Conservation (phyloP, 208 protist genomes). For the Acanthamoeba healyi region DNA sequence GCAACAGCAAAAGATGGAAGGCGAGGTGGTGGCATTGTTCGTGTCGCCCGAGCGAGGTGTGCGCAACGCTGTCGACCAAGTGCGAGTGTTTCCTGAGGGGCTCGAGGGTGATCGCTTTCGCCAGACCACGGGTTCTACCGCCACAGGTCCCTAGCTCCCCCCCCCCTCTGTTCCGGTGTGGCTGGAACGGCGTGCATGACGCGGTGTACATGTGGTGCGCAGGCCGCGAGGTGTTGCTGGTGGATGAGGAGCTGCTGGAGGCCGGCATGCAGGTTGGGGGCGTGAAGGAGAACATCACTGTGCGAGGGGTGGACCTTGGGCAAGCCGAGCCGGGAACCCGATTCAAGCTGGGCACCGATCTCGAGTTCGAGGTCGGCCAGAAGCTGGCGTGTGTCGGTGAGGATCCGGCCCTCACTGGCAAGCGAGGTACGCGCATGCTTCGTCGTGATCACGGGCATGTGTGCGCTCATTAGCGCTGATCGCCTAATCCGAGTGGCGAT, state of each 20-base stretch:
- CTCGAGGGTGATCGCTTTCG: not conserved
- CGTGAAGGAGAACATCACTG: constrained; percentile 1
- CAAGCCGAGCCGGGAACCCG: not conserved
- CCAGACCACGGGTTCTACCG: no score
- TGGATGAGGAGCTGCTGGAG: not conserved
- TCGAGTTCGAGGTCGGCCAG: not conserved
- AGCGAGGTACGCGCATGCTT: not conserved
- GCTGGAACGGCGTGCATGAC: no score
- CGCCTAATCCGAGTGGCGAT: no score
- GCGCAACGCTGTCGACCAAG: not conserved
- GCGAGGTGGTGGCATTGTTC: not conserved
- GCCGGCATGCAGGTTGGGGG: not conserved
- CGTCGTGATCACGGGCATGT: no score
- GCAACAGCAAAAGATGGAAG: not conserved
- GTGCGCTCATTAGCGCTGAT: no score
- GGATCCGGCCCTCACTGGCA: not conserved
- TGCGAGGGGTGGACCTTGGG: not conserved
- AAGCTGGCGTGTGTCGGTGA: not conserved
- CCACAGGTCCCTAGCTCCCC: not conserved
- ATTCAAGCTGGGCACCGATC: not conserved
- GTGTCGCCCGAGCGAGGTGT: not conserved
- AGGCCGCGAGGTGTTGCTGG: not conserved
- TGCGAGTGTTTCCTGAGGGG: not conserved
- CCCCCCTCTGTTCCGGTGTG: not conserved
- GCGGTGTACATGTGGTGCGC: no score